These are phyloP conservation scores for Pseudogymnoascus sp. DNA, from an alignment of 2,329 filamentous ascomycete genomes.

Conservation along the genomic window DNA sequence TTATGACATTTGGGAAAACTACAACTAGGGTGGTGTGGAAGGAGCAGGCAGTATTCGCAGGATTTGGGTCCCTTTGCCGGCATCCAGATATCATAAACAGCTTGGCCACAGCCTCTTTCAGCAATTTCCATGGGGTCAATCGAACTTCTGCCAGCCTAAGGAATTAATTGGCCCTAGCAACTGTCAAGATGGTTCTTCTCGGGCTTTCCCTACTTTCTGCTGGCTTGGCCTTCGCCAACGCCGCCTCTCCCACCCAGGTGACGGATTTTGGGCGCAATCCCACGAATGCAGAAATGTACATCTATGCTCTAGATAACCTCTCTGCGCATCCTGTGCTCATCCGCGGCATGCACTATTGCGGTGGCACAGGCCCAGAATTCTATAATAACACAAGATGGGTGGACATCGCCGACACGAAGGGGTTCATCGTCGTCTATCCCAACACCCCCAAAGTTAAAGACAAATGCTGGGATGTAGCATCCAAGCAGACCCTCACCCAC, in stretches of 20 bases:
- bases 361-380: conserved; percentile 41
- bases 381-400: conserved; percentile 42
- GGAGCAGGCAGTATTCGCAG: neutral
- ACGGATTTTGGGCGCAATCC: conserved; percentile 34
- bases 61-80: neutral
- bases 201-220: neutral
- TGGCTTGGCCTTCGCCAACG: neutral
- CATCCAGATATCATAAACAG: neutral
- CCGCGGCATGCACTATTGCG: conserved; percentile 41
- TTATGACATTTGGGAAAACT: neutral
- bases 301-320: conserved; percentile 38
- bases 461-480: conserved; percentile 52
- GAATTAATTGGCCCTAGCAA: neutral
- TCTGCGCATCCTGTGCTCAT: conserved; percentile 16
- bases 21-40: neutral
- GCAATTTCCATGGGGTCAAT: neutral
- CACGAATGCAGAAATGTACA: conserved; percentile 34
- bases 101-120: neutral
- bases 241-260: conserved; percentile 19
- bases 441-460: conserved; percentile 39
- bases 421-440: conserved; percentile 53
- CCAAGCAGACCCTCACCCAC: conserved; percentile 42
- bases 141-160: neutral
- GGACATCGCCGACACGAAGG: conserved; percentile 42
- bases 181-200: neutral